Percentiles rank a stretch among this genome's conserved stretches.
These are phyloP conservation scores for Sclerotinia minor DNA, from an alignment of 2,329 filamentous ascomycete species.

Conservation along the genomic window DNA sequence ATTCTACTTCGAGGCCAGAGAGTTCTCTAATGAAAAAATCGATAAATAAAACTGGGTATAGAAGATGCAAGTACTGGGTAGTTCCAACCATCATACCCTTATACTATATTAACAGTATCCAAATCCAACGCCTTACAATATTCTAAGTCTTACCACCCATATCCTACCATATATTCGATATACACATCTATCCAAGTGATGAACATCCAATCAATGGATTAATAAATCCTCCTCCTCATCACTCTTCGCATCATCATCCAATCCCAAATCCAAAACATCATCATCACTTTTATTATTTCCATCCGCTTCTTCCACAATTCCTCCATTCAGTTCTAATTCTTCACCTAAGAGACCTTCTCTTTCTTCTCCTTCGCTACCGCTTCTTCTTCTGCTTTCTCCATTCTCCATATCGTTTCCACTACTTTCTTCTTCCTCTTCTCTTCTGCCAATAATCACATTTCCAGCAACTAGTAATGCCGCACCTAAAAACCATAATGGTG, in stretches of 20 bases:
- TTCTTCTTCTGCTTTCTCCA: constrained; percentile 25
- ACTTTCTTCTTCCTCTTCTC: constrained; percentile 54
- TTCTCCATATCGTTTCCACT: constrained; percentile 26
- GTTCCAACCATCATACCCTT: background rate
- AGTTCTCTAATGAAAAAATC: background rate
- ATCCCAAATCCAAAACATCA: constrained; percentile 35
- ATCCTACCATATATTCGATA: background rate
- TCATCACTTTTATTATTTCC: constrained; percentile 31
- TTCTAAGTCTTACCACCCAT: background rate
- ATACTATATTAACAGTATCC: background rate
- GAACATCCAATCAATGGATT: constrained; percentile 9
- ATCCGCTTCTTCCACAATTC: constrained; percentile 24
- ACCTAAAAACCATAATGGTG: constrained; percentile 75
- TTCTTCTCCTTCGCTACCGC: constrained; percentile 23
- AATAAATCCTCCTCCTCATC: constrained; percentile 21
- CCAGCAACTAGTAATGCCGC: constrained; percentile 71
- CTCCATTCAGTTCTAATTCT: constrained; percentile 31
- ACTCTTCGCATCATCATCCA: constrained; percentile 28
- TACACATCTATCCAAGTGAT: constrained; percentile 9
- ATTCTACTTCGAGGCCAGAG: background rate
- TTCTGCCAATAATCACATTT: constrained; percentile 74
- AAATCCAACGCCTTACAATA: constrained; percentile 10
- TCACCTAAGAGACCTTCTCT: constrained; percentile 25
- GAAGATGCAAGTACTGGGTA: too few relatives aligned
- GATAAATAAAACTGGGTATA: background rate